Evolutionary conservation across 768 basidiomycete genomes (phyloP), one percentile per base, ranked within the genome.

Genomic region (Lactarius tabidus): DNA sequence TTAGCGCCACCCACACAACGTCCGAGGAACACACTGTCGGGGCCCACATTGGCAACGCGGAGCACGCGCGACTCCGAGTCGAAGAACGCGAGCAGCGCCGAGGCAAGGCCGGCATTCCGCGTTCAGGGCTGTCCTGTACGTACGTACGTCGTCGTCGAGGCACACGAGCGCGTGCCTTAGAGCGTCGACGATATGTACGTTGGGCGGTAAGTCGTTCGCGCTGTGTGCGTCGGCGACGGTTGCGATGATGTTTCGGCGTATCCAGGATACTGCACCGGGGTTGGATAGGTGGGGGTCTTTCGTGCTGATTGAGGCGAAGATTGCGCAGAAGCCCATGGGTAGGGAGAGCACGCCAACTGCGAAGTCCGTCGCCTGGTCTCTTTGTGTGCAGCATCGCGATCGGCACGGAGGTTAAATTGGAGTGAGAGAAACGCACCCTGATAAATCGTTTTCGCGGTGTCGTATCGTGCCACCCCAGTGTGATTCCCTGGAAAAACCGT

Each of bases 31-130:
- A 39, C 51, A 14, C 60, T 60, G 0, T 48, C 64, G 5, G 64
- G 23, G 14, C 64, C 31, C 3, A 55, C 20, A 8, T 41, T 57
- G 29, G 55, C 59, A 8, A 65, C 17, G 14, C 59, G 45, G 10
- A 65, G 56, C 55, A 65, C 29, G 23, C 56, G 64, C 17, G 60
- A 35, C 39, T 62, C 56, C 38, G 65, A 58, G 26, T 62, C 65
- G 51, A 52, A 66, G 36, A 62, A 57, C 8, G 60, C 56, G 20
- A 66, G 60, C 6, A 66, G 31, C 4, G 60, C 55, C 48, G 64
- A 60, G 20, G 60, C 15, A 12, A 23, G 60, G 8, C 23, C 12
- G 9, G 54, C 48, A 0, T 53, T 7, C 38, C 45, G 35, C 4
- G 43, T 6, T 59, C 41, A 48, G 9, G 64, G 43, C n/a, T 14